phyloP scores from a whole-genome alignment of 1,284 basidiomycete species.

The Leccinum colubrinum region DNA sequence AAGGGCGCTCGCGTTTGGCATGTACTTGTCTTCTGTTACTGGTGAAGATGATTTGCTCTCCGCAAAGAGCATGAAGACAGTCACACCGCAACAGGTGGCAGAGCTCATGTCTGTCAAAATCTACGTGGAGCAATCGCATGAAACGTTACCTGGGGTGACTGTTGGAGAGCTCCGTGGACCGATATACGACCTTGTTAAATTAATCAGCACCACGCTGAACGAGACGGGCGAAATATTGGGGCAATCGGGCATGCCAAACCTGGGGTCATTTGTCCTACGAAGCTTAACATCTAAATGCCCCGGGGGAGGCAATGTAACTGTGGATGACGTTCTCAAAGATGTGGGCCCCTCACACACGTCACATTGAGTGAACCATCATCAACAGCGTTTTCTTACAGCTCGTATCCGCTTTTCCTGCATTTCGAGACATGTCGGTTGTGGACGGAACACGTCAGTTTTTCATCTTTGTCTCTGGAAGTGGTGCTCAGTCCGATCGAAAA shows the following conservation, averaged over 20 bases:
- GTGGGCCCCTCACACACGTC: slow-evolving; percentile 38
- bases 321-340: slow-evolving; percentile 64
- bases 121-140: slow-evolving; percentile 71
- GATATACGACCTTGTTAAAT: slow-evolving; percentile 67
- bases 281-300: slow-evolving; percentile 49
- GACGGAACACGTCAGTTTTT: slow-evolving; percentile 56
- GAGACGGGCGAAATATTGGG: slow-evolving; percentile 72
- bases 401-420: slow-evolving; percentile 71
- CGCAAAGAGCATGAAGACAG: slow-evolving; percentile 59
- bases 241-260: slow-evolving; percentile 57
- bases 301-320: slow-evolving; percentile 37
- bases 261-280: slow-evolving; percentile 74
- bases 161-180: slow-evolving; percentile 77
- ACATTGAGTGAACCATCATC: slow-evolving; percentile 7
- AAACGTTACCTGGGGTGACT: slow-evolving; percentile 63
- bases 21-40: slow-evolving; percentile 64
- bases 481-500: slow-evolving; percentile 7
- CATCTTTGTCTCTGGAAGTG: slow-evolving; percentile 5
- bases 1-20: slow-evolving; percentile 65
- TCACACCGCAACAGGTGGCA: slow-evolving; percentile 59
- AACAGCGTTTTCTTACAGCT: slow-evolving; percentile 43
- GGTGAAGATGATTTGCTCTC: slow-evolving; percentile 62
- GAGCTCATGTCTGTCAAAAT: slow-evolving; percentile 68
- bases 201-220: slow-evolving; percentile 63
- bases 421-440: slow-evolving; percentile 69